phyloP scores from a whole-genome alignment of 208 protist species.

The Trypanosoma vivax region DNA sequence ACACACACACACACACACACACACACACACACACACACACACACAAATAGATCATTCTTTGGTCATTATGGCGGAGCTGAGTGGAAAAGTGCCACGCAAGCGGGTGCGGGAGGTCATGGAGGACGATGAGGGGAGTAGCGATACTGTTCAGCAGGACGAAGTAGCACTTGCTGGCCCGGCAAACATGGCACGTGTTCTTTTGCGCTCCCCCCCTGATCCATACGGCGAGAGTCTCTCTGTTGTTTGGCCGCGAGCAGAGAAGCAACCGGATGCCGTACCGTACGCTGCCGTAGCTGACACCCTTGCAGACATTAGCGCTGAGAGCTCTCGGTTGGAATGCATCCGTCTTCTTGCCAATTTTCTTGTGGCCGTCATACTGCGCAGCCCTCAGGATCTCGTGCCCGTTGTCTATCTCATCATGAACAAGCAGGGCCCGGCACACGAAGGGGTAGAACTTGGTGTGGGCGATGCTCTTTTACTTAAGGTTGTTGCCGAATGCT shows the following conservation, averaged over 20 bases:
- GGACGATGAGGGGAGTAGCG: conserved; percentile 7
- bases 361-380: conserved; percentile 78
- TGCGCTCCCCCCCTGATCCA: conserved; percentile 38
- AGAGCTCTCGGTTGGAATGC: conserved; percentile 82
- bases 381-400: conserved; percentile 85
- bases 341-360: conserved; percentile 80
- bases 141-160: conserved; percentile 15
- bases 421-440: conserved; percentile 95
- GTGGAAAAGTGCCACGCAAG: conserved; percentile 8
- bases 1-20: too few species aligned
- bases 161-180: conserved; percentile 27
- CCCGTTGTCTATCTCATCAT: conserved; percentile 91
- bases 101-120: background rate
- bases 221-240: conserved; percentile 12
- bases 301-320: conserved; percentile 79
- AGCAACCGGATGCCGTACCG: conserved; percentile 34
- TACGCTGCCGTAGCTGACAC: conserved; percentile 74
- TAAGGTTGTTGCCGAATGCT: conserved; percentile 93
- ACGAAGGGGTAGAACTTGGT: conserved; percentile 96
- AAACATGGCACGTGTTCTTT: conserved; percentile 78
- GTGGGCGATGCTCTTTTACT: conserved; percentile 95
- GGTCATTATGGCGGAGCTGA: conserved; percentile 7
- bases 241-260: conserved; percentile 38
- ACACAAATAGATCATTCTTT: too few species aligned
- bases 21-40: too few species aligned